Evolutionary conservation across 2,329 filamentous ascomycete genomes (phyloP).

Genomic region (Fusarium tupiense): DNA sequence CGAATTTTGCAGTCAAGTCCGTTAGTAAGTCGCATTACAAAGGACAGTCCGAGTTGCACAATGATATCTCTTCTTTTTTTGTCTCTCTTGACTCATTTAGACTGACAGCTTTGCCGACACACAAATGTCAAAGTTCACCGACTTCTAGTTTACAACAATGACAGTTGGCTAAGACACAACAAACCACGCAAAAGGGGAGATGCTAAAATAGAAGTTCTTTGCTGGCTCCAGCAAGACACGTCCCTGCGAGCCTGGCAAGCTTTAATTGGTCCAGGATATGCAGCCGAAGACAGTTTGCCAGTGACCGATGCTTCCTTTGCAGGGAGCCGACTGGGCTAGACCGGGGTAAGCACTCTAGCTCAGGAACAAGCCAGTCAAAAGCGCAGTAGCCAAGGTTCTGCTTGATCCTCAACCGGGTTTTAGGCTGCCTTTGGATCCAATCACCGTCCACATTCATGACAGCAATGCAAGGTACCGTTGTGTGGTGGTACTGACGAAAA

Average conservation of each 20-base stretch:
- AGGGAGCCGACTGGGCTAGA: constrained; percentile 27
- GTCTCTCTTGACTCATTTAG: constrained; percentile 3
- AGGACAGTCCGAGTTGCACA: constrained; percentile 6
- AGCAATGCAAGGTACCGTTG: constrained; percentile 39
- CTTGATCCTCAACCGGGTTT: constrained; percentile 36
- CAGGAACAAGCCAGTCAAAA: constrained; percentile 43
- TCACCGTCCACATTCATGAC: constrained; percentile 20
- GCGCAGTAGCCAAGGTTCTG: constrained; percentile 29
- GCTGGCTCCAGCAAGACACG: constrained; percentile 33
- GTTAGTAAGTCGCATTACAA: background rate
- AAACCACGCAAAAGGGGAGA: constrained; percentile 40
- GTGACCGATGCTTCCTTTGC: constrained; percentile 34
- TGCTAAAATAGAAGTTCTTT: constrained; percentile 29
- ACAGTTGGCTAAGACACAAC: constrained; percentile 19
- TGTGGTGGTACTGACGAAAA: constrained; percentile 25
- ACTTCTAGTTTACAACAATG: background rate
- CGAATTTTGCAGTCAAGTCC: constrained; percentile 8
- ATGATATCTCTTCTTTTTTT: background rate
- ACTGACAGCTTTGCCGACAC: constrained; percentile 8
- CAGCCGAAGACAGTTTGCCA: constrained; percentile 13
- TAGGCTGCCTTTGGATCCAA: constrained; percentile 26
- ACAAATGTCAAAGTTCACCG: constrained; percentile 21
- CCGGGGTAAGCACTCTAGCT: constrained; percentile 31
- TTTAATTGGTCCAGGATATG: constrained; percentile 33
- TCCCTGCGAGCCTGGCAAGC: constrained; percentile 24